phyloP scores from a whole-genome alignment of 2,329 filamentous ascomycete species.

The Penicillium sp. region DNA sequence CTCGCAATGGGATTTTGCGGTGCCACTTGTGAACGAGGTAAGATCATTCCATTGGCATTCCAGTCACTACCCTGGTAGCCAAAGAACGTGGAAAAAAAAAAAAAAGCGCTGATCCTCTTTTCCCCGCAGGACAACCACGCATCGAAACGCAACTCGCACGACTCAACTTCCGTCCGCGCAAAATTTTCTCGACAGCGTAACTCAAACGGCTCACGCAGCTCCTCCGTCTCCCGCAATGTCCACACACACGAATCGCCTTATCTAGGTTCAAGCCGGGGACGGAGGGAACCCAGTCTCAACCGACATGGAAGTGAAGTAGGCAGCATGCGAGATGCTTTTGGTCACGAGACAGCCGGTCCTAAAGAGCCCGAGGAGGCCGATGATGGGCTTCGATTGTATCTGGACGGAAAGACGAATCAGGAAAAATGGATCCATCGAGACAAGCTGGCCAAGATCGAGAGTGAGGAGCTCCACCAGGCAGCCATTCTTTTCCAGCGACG shows the following conservation, averaged over 20 bases:
- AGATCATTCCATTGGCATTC: constrained; percentile 16
- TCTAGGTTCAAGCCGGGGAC: constrained; percentile 30
- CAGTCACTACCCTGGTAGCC: neutral
- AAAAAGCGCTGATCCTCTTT: constrained; percentile 17
- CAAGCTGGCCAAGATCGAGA: constrained; percentile 51
- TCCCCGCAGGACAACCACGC: constrained; percentile 25
- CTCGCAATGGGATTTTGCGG: constrained; percentile 40
- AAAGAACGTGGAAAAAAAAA: neutral
- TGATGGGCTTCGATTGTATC: constrained; percentile 16
- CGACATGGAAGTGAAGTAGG: constrained; percentile 42
- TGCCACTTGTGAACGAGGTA: constrained; percentile 38
- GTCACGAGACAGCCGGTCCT: constrained; percentile 21
- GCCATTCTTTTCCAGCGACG: constrained; percentile 44
- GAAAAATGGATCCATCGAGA: constrained; percentile 53
- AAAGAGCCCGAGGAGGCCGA: constrained; percentile 14
- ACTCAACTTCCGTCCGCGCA: constrained; percentile 31
- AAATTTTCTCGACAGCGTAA: constrained; percentile 32
- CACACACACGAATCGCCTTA: constrained; percentile 31
- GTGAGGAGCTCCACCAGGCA: constrained; percentile 50
- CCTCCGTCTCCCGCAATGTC: constrained; percentile 35
- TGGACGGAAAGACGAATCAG: constrained; percentile 27
- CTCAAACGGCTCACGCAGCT: constrained; percentile 41
- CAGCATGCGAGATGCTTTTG: constrained; percentile 35
- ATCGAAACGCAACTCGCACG: constrained; percentile 39
- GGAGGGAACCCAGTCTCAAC: constrained; percentile 33